Conservation (phyloP, 441 rosid genomes). For the Metrosideros polymorpha region DNA sequence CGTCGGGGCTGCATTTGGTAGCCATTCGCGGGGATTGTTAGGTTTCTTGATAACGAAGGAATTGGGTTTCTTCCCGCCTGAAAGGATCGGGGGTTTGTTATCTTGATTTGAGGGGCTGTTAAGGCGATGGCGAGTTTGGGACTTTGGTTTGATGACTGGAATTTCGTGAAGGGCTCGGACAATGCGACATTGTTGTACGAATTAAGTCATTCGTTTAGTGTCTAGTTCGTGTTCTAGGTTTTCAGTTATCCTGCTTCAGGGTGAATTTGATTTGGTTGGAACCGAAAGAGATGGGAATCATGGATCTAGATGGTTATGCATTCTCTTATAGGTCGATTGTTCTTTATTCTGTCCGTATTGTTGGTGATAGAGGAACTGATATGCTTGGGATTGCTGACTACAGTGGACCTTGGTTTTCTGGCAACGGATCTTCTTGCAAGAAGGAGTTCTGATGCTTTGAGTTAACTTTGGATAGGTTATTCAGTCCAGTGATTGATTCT, state of each 20-base stretch:
- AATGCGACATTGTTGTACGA: neutral
- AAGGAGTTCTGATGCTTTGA: neutral
- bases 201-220: neutral
- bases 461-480: neutral
- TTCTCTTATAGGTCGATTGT: too few species aligned
- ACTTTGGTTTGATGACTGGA: too few species aligned
- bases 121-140: neutral
- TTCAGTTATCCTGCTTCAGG: neutral
- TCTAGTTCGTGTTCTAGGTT: neutral
- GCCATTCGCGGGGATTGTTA: too few species aligned
- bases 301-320: too few species aligned
- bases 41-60: neutral
- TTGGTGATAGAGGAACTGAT: too few species aligned
- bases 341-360: too few species aligned
- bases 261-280: neutral
- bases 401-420: neutral
- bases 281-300: neutral
- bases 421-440: neutral
- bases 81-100: neutral
- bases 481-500: neutral
- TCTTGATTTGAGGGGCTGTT: too few species aligned
- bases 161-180: neutral
- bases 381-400: too few species aligned
- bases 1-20: neutral
- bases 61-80: neutral